Evolutionary conservation across 306 rosid species (phyloP).

Genomic region (Pyrus betulifolia): DNA sequence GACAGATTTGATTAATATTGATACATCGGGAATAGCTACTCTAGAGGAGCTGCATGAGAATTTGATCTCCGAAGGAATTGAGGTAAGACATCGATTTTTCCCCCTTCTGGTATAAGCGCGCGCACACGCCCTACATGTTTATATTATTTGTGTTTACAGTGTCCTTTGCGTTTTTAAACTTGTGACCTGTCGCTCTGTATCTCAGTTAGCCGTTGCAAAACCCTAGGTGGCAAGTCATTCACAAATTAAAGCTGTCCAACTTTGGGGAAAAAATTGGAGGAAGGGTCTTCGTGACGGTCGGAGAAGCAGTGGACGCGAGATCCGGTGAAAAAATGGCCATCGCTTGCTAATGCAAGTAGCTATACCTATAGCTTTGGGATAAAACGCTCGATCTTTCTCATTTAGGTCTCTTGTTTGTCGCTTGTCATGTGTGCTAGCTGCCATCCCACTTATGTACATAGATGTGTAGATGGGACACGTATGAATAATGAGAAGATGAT

Average conservation of each 20-base stretch:
- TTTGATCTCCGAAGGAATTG: conserved; percentile 43
- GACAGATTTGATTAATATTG: conserved; percentile 62
- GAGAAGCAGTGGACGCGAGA: conserved; percentile 61
- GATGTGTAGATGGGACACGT: neutral
- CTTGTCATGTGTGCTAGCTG: neutral
- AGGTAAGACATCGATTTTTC: conserved; percentile 25
- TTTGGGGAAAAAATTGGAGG: conserved; percentile 51
- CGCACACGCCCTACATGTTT: too few relatives aligned
- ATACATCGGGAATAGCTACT: conserved; percentile 68
- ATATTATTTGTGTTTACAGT: neutral
- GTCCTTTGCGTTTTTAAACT: neutral
- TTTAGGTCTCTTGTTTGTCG: neutral
- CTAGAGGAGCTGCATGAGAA: conserved; percentile 49
- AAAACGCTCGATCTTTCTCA: neutral
- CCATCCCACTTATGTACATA: neutral
- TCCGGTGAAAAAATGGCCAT: conserved; percentile 6
- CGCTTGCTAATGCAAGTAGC: neutral
- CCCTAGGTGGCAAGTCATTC: conserved; percentile 82
- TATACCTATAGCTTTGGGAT: neutral
- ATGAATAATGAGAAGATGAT: neutral
- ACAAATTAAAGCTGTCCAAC: conserved; percentile 66
- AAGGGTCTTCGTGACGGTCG: conserved; percentile 61
- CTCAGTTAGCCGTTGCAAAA: conserved; percentile 57
- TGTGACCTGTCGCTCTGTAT: neutral
- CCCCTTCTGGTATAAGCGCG: too few relatives aligned